Conservation (phyloP, 768 basidiomycete genomes). For the Chalciporus sphaerocephalus region DNA sequence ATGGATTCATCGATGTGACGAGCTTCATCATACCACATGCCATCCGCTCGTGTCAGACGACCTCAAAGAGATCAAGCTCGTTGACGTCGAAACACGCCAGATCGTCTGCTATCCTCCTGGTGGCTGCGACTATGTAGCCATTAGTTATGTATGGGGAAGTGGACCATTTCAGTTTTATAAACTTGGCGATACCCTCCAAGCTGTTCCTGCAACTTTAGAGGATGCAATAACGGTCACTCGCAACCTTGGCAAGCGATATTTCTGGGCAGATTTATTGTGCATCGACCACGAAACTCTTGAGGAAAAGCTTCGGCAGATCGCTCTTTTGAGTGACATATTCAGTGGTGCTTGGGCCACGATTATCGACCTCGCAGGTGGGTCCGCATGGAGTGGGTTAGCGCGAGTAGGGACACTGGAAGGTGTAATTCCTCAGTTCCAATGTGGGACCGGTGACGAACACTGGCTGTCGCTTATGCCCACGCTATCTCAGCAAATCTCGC, state of each 20-base stretch:
- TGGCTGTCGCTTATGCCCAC: slow-evolving; percentile 11
- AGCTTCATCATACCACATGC: not conserved
- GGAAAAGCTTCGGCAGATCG: too few species aligned
- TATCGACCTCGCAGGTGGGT: slow-evolving; percentile 3
- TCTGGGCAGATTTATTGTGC: slow-evolving; percentile 7
- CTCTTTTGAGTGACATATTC: slow-evolving; percentile 15
- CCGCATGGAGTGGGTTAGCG: slow-evolving; percentile 11
- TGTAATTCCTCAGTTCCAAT: slow-evolving; percentile 9
- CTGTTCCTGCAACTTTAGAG: not conserved
- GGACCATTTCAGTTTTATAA: not conserved
- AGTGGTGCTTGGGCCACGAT: slow-evolving; percentile 13
- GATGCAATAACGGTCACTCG: slow-evolving; percentile 1
- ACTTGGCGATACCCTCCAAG: not conserved
- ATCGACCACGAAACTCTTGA: slow-evolving; percentile 2
- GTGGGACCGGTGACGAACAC: slow-evolving; percentile 1
- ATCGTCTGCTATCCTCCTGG: not conserved
- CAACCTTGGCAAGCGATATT: slow-evolving; percentile 3
- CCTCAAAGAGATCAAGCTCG: not conserved
- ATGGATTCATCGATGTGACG: not conserved
- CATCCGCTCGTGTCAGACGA: not conserved
- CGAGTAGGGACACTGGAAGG: slow-evolving; percentile 8
- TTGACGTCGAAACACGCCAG: not conserved
- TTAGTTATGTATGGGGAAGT: slow-evolving; percentile 7
- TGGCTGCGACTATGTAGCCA: slow-evolving; percentile 1
- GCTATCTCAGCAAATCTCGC: not conserved